These are phyloP conservation scores for Ogataea neopini DNA, from an alignment of 805 yeast genomes.

Conservation along the genomic window DNA sequence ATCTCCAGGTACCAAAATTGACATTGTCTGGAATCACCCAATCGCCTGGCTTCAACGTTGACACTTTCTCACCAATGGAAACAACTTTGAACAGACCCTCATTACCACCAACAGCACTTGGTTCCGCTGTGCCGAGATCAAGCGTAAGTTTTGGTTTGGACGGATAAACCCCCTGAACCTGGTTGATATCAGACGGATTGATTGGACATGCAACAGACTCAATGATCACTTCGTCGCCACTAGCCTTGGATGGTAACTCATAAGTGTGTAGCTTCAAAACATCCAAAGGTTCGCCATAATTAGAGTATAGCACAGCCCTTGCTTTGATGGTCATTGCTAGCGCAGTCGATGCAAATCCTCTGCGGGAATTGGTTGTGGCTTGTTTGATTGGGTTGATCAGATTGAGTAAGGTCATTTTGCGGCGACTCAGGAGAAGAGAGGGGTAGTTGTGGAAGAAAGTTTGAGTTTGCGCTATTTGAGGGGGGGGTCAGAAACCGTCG, in stretches of 20 bases:
- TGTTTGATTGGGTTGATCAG: neutral
- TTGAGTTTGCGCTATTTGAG: no score
- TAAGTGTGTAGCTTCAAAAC: slow-evolving; percentile 54
- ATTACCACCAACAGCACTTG: slow-evolving; percentile 87
- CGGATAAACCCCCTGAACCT: slow-evolving; percentile 84
- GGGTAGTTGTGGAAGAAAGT: neutral
- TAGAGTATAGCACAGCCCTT: slow-evolving; percentile 65
- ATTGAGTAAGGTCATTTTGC: neutral
- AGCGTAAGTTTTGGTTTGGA: slow-evolving; percentile 62
- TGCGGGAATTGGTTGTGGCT: neutral
- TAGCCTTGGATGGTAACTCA: slow-evolving; percentile 46
- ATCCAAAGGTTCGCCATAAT: slow-evolving; percentile 67
- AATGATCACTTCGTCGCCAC: slow-evolving; percentile 53
- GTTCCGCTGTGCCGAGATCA: slow-evolving; percentile 56
- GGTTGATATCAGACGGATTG: slow-evolving; percentile 89
- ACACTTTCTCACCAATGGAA: slow-evolving; percentile 60
- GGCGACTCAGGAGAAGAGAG: neutral
- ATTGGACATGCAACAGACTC: slow-evolving; percentile 78
- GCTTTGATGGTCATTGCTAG: slow-evolving; percentile 33
- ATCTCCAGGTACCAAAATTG: slow-evolving; percentile 93
- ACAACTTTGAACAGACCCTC: slow-evolving; percentile 90
- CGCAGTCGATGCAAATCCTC: slow-evolving; percentile 11
- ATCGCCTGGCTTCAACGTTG: slow-evolving; percentile 62
- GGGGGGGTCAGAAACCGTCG: no score
- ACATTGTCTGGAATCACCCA: slow-evolving; percentile 82